Conservation (phyloP, 148 eudicot species). For the Amaranthus palmeri region DNA sequence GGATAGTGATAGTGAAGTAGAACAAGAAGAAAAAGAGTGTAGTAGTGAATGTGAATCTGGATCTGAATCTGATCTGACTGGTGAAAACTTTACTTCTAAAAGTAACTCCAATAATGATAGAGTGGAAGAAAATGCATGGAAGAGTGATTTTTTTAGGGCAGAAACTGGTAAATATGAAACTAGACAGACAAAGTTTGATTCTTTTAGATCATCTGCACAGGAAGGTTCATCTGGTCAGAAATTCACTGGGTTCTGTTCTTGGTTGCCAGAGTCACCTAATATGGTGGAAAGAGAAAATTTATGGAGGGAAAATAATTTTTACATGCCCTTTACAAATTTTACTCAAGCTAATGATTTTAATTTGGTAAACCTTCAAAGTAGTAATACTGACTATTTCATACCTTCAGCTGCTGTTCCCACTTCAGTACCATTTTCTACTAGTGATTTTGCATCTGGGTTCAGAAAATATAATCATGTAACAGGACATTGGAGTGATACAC, state of each 20-base stretch:
- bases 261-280: conserved; percentile 32
- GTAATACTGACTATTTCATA: conserved; percentile 7
- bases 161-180: conserved; percentile 25
- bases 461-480: conserved; percentile 12
- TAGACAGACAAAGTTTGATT: conserved; percentile 26
- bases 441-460: conserved; percentile 8
- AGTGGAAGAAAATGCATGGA: conserved; percentile 40
- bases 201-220: conserved; percentile 34
- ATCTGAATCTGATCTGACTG: conserved; percentile 26
- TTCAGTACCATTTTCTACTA: conserved; percentile 12
- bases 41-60: conserved; percentile 28
- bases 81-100: conserved; percentile 14
- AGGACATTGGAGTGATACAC: conserved; percentile 6
- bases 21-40: conserved; percentile 22
- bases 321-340: conserved; percentile 19
- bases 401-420: conserved; percentile 15
- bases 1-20: conserved; percentile 33
- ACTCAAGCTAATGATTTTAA: conserved; percentile 16
- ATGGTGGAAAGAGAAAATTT: conserved; percentile 10
- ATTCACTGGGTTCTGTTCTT: conserved; percentile 31
- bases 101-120: conserved; percentile 33
- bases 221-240: conserved; percentile 18
- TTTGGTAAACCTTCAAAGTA: conserved; percentile 10
- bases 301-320: conserved; percentile 12
- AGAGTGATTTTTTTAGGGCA: conserved; percentile 24